Percentiles rank a stretch among this genome's conserved stretches.
These are phyloP conservation scores for Cladosporium sp. DNA, from an alignment of 2,329 filamentous ascomycete species.

Conservation along the genomic window DNA sequence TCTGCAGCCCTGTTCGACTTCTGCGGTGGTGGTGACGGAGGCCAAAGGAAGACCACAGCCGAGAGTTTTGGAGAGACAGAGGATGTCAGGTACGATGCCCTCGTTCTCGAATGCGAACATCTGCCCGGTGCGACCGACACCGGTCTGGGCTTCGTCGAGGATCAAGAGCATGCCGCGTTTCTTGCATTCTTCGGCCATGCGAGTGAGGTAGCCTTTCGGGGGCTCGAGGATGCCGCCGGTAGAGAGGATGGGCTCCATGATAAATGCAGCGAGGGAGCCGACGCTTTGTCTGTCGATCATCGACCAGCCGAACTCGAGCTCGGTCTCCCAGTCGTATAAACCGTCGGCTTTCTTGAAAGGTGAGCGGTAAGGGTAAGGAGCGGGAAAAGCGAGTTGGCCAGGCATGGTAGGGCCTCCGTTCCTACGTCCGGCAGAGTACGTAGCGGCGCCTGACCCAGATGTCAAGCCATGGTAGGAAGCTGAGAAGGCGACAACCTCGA, in stretches of 20 bases:
- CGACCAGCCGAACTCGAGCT: conserved; percentile 64
- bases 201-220: conserved; percentile 21
- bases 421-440: conserved; percentile 57
- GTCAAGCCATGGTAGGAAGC: conserved; percentile 66
- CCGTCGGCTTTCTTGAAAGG: conserved; percentile 62
- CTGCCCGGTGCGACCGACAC: conserved; percentile 39
- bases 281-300: conserved; percentile 62
- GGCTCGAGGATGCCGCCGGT: conserved; percentile 51
- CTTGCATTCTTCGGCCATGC: conserved; percentile 32
- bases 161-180: conserved; percentile 41
- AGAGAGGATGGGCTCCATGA: conserved; percentile 63
- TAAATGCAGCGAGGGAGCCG: conserved; percentile 64
- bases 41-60: conserved; percentile 30
- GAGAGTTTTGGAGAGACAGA: conserved; percentile 30
- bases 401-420: conserved; percentile 54
- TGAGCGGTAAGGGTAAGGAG: conserved; percentile 64
- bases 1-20: conserved; percentile 26
- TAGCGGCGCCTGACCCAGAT: conserved; percentile 53
- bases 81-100: conserved; percentile 51
- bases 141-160: conserved; percentile 41
- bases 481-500: conserved; percentile 63
- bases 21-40: conserved; percentile 27
- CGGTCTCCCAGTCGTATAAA: conserved; percentile 65
- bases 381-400: conserved; percentile 60
- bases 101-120: conserved; percentile 33